Evolutionary conservation across 2,329 filamentous ascomycete species (phyloP).

Genomic region (Pseudohalonectria lignicola): DNA sequence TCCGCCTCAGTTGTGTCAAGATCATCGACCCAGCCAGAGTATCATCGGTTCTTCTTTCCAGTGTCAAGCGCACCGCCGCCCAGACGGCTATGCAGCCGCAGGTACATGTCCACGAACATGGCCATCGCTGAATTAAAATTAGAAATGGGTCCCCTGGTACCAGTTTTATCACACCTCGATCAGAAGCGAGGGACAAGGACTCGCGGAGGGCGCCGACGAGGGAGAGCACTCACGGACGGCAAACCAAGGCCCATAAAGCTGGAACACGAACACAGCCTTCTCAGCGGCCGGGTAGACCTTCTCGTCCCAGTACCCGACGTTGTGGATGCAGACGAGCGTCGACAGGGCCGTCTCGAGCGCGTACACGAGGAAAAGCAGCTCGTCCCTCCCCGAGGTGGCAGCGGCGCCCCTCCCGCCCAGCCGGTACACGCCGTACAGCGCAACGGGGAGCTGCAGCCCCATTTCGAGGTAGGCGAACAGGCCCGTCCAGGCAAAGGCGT

Average conservation of each 20-base stretch:
- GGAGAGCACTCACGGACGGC: conserved; percentile 34
- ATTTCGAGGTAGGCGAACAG: conserved; percentile 39
- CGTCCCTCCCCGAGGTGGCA: conserved; percentile 25
- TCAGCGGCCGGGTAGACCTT: conserved; percentile 28
- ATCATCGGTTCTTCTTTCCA: conserved; percentile 31
- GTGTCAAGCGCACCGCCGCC: conserved; percentile 17
- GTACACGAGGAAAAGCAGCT: conserved; percentile 41
- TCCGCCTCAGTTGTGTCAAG: too few relatives aligned
- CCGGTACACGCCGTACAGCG: conserved; percentile 31
- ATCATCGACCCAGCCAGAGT: too few relatives aligned
- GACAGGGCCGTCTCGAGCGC: conserved; percentile 39
- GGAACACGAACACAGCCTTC: conserved; percentile 34
- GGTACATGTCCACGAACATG: conserved; percentile 43
- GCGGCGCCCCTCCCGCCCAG: conserved; percentile 16
- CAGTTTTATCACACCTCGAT: too few relatives aligned
- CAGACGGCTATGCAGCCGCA: conserved; percentile 32
- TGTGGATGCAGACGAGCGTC: conserved; percentile 37
- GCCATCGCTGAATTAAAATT: conserved; percentile 39
- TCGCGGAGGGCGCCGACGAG: too few relatives aligned
- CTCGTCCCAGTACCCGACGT: conserved; percentile 36
- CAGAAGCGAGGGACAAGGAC: too few relatives aligned
- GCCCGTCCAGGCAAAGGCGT: conserved; percentile 33
- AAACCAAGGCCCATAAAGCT: conserved; percentile 40
- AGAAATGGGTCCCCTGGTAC: too few relatives aligned
- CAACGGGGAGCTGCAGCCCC: conserved; percentile 37